Conservation (phyloP, 306 rosid species). For the Fragaria iinumae region DNA sequence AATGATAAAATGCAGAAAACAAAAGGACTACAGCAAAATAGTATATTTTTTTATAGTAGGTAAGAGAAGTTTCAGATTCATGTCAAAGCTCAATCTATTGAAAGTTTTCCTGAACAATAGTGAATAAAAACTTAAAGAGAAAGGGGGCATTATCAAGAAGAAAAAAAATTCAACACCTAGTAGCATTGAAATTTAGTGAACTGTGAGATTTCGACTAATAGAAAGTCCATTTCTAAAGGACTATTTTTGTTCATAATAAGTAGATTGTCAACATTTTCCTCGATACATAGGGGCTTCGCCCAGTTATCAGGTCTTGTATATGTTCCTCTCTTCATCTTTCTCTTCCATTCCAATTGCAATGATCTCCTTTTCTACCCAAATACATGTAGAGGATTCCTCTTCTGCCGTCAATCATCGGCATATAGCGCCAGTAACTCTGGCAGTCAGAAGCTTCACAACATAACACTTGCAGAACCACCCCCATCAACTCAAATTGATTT, state of each 20-base stretch:
- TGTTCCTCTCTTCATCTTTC: background rate
- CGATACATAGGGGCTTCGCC: slow-evolving; percentile 9
- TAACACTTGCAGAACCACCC: slow-evolving; percentile 13
- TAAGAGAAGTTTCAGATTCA: background rate
- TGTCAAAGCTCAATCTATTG: background rate
- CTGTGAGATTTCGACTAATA: slow-evolving; percentile 4
- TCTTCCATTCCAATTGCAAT: slow-evolving; percentile 25
- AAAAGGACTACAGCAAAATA: too few species aligned
- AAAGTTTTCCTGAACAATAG: background rate
- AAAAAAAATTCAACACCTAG: slow-evolving; percentile 21
- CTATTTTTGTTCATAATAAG: slow-evolving; percentile 6
- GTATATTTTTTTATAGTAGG: background rate
- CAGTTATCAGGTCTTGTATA: background rate
- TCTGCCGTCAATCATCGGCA: background rate
- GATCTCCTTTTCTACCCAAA: slow-evolving; percentile 22
- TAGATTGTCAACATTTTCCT: background rate
- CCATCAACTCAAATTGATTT: slow-evolving; percentile 35
- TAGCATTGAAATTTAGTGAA: background rate
- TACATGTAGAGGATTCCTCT: slow-evolving; percentile 16
- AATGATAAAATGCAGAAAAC: too few species aligned
- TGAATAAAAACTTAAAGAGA: background rate
- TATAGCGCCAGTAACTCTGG: background rate
- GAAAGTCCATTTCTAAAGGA: background rate
- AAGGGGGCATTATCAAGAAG: background rate
- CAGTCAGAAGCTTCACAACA: slow-evolving; percentile 10